phyloP scores from a whole-genome alignment of 805 yeast species.

The Candida cerambycidarum region DNA sequence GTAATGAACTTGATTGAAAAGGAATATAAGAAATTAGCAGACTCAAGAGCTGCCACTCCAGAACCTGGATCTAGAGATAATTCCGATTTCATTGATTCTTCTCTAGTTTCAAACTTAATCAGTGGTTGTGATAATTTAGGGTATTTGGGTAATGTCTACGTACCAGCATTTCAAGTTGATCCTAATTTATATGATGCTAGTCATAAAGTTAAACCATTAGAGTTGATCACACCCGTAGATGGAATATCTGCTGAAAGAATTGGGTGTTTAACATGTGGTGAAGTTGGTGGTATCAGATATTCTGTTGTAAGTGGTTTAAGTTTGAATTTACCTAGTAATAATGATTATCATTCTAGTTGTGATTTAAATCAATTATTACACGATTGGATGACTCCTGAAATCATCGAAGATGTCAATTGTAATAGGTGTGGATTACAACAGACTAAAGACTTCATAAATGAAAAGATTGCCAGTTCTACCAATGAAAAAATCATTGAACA shows the following conservation, averaged over 20 bases:
- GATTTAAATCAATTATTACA: slow-evolving; percentile 53
- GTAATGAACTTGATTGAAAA: slow-evolving; percentile 65
- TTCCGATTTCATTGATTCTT: slow-evolving; percentile 21
- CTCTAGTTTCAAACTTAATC: slow-evolving; percentile 25
- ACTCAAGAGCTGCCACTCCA: slow-evolving; percentile 22
- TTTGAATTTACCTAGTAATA: slow-evolving; percentile 58
- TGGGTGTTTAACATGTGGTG: slow-evolving; percentile 89
- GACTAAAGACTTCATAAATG: slow-evolving; percentile 50
- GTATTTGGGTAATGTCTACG: slow-evolving; percentile 59
- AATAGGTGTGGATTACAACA: slow-evolving; percentile 81
- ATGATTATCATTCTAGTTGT: slow-evolving; percentile 30
- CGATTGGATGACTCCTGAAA: slow-evolving; percentile 76
- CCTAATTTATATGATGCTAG: slow-evolving; percentile 54
- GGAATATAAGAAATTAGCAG: slow-evolving; percentile 41
- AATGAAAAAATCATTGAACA: slow-evolving; percentile 29
- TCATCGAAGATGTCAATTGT: slow-evolving; percentile 92
- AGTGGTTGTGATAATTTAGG: slow-evolving; percentile 50
- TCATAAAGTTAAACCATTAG: slow-evolving; percentile 49
- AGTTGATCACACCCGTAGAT: slow-evolving; percentile 84
- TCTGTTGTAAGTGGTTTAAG: slow-evolving; percentile 76
- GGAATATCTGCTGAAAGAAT: slow-evolving; percentile 86
- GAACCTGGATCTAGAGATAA: slow-evolving; percentile 20
- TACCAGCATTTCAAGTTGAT: slow-evolving; percentile 76
- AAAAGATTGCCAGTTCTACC: slow-evolving; percentile 50
- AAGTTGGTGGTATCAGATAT: slow-evolving; percentile 86